Evolutionary conservation across 192 early-diverging fungal species (phyloP), one percentile per base, ranked within the genome.

Genomic region (Coemansia sp.): DNA sequence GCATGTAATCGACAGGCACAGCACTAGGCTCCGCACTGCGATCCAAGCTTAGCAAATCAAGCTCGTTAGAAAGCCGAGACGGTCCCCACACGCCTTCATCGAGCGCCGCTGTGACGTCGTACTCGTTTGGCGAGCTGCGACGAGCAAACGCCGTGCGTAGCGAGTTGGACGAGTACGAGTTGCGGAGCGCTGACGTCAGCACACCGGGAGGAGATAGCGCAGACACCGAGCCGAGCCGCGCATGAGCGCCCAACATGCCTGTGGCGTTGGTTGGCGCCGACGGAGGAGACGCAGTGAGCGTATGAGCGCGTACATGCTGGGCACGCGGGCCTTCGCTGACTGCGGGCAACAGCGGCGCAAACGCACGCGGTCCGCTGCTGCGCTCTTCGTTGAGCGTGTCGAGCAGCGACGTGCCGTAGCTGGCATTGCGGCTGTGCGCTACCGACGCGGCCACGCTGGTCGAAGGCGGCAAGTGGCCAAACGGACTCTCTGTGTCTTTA

Each of bases 361-460:
- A 21, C 4, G 11, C 25, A 12, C 23, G 23, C 28, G 24, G 25
- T 2, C 24, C 52, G 14, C 7, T 28, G 51, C 24, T 23, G 11
- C 50, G 48, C 26, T 71, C 72, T 42, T 80, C 77, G 63, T 80
- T 80, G 2, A 80, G 67, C 17, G 77, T 71, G 38, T 80, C 77
- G 3, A 80, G 77, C 52, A 80, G 72, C 40, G 77, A 74, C 1
- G 77, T 80, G 56, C 77, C 77, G 60, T 80, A 80, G 71, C 71
- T 74, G 25, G 71, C 77, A 4, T 71, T 80, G 36, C 77, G 71
- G 12, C 66, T 66, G 56, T 80, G 77, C 10, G 71, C 65, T 37
- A 37, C 64, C 64, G 18, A 72, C 60, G 37, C 77, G 26, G 9
- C 61, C 58, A 44, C 59, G 25, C 5, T 15, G 17, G 8, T 49